These are phyloP conservation scores for Excoecaria agallocha DNA, from an alignment of 345 rosid species.

Conservation along the genomic window DNA sequence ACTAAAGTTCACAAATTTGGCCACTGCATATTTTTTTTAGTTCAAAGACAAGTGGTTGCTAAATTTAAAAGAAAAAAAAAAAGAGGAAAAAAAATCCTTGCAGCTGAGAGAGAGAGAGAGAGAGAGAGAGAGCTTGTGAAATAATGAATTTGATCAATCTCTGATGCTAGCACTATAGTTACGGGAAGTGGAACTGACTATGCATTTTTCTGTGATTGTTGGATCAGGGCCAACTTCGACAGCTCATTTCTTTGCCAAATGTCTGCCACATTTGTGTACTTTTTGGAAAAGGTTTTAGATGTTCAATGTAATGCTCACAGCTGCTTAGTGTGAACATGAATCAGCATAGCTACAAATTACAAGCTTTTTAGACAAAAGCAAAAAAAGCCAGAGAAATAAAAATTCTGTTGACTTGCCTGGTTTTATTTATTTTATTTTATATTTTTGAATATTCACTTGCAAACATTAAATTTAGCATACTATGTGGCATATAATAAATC, in stretches of 20 bases:
- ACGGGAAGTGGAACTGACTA: not conserved
- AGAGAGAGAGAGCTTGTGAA: not conserved
- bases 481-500: not conserved
- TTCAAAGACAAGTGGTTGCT: not conserved
- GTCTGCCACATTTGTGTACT: not conserved
- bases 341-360: not conserved
- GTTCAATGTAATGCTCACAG: not conserved
- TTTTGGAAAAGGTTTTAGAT: not conserved
- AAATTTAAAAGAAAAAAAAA: not conserved
- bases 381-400: not conserved
- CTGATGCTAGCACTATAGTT: not conserved
- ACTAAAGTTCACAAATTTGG: not conserved
- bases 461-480: not conserved
- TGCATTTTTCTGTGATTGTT: not conserved
- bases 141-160: not conserved
- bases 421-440: not conserved
- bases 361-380: not conserved
- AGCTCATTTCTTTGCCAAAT: not conserved
- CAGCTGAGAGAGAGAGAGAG: not conserved
- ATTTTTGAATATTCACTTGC: not conserved
- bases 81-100: not conserved
- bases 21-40: not conserved
- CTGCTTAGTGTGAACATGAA: too few relatives aligned
- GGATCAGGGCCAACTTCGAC: not conserved
- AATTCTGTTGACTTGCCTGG: not conserved